These are phyloP conservation scores for Silene conica DNA, from an alignment of 148 eudicot genomes.

Conservation along the genomic window DNA sequence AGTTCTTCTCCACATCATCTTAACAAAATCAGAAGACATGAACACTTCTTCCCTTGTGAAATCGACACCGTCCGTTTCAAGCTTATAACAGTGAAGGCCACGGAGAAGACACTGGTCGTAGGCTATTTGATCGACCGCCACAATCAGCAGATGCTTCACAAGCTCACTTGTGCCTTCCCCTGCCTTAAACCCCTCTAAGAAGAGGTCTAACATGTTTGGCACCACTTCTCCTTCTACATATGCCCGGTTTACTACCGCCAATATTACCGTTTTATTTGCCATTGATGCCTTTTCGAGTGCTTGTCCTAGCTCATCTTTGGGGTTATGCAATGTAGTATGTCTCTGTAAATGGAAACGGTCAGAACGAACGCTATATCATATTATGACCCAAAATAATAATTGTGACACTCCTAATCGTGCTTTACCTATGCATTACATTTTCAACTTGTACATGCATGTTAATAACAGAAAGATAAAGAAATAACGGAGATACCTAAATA, in stretches of 20 bases:
- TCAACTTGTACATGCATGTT: too few species aligned
- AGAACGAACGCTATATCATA: too few species aligned
- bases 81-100: constrained; percentile 53
- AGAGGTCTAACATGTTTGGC: constrained; percentile 61
- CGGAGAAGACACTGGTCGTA: constrained; percentile 51
- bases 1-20: constrained; percentile 88
- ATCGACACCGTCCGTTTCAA: constrained; percentile 51
- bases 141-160: constrained; percentile 47
- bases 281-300: constrained; percentile 44
- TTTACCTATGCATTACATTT: too few species aligned
- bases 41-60: constrained; percentile 45
- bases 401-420: too few species aligned
- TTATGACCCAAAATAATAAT: too few species aligned
- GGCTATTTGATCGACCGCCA: constrained; percentile 65
- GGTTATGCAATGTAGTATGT: background rate
- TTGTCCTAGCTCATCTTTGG: constrained; percentile 40
- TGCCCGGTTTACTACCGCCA: constrained; percentile 57
- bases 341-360: too few species aligned
- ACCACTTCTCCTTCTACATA: constrained; percentile 44
- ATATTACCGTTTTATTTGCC: constrained; percentile 53
- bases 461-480: too few species aligned
- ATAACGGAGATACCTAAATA: too few species aligned
- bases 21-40: constrained; percentile 67
- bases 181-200: constrained; percentile 66
- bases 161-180: constrained; percentile 56